Percentiles rank a stretch among this genome's conserved stretches.
Conservation (phyloP, 495 filamentous ascomycete species). For the Penicillium ochrochloron region DNA sequence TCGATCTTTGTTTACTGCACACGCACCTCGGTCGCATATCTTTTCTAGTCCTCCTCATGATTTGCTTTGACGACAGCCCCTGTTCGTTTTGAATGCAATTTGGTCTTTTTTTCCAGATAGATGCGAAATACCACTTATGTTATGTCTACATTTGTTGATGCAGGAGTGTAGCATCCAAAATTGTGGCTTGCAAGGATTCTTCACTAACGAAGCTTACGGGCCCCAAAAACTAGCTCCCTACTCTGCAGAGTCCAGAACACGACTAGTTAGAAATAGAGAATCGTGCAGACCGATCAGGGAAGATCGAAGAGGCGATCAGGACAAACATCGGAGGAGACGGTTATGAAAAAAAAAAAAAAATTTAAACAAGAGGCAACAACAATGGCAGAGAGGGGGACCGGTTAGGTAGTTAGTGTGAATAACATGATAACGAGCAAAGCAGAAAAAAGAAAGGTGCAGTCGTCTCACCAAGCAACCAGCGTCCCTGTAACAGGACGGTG, state of each 20-base stretch:
- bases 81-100: background rate
- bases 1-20: background rate
- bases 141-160: background rate
- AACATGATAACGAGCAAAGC: too few species aligned
- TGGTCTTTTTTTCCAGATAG: background rate
- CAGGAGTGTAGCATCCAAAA: background rate
- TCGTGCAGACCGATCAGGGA: background rate
- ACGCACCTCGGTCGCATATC: background rate
- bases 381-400: too few species aligned
- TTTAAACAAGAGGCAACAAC: too few species aligned
- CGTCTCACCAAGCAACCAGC: slow-evolving; percentile 46
- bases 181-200: background rate
- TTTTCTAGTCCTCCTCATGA: background rate
- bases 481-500: slow-evolving; percentile 55
- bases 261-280: background rate
- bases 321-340: too few species aligned
- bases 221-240: background rate
- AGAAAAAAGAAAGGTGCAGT: slow-evolving; percentile 30
- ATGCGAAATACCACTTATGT: background rate
- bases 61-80: background rate
- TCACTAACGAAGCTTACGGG: background rate
- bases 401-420: too few species aligned
- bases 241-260: background rate
- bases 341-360: too few species aligned
- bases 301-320: background rate